phyloP scores from a whole-genome alignment of 768 basidiomycete species.

The Suillus luteus region DNA sequence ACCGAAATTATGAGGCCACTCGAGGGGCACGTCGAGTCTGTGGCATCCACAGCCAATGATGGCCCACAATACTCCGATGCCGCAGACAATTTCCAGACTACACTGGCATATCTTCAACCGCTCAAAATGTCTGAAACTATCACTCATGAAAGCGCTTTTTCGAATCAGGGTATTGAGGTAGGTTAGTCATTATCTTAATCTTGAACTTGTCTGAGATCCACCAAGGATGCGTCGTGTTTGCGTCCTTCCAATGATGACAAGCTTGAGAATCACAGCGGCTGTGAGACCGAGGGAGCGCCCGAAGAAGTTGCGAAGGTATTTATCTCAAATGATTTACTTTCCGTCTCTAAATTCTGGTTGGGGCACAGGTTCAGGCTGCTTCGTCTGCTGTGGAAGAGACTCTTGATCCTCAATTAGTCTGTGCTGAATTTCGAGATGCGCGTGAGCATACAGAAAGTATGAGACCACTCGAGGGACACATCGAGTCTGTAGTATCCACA shows the following conservation, averaged over 20 bases:
- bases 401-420: background rate
- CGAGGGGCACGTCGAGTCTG: background rate
- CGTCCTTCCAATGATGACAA: background rate
- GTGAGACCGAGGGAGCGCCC: background rate
- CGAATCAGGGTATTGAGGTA: background rate
- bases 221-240: background rate
- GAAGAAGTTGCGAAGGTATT: background rate
- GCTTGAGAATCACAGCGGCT: background rate
- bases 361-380: background rate
- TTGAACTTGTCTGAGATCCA: background rate
- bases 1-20: background rate
- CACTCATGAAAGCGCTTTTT: background rate
- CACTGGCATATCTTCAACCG: conserved; percentile 6
- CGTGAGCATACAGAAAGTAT: background rate
- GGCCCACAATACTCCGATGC: too few species aligned
- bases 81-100: background rate
- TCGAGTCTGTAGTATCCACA: background rate
- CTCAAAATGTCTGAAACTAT: too few species aligned
- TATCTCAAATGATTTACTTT: background rate
- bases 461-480: background rate
- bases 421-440: background rate
- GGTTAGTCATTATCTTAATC: background rate
- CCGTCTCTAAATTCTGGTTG: background rate
- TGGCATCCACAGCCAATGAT: background rate
- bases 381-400: background rate